Evolutionary conservation across 768 basidiomycete genomes (phyloP).

Genomic region (Trametes elegans): DNA sequence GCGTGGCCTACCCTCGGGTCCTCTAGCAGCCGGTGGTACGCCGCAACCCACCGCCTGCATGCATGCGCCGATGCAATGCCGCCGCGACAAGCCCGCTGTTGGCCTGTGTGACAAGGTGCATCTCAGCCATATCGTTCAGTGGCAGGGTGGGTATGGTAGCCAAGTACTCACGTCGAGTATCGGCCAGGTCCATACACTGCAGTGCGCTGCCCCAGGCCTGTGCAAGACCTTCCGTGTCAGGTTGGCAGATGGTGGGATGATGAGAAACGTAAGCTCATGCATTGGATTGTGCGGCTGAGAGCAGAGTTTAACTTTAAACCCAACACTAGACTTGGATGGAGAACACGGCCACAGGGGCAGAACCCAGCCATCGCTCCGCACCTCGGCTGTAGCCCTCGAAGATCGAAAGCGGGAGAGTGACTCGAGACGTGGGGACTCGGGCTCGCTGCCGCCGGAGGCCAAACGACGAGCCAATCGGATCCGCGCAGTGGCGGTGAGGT

Average conservation of each 20-base stretch:
- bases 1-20: no score
- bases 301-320: not conserved
- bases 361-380: no score
- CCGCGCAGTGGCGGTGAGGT: not conserved
- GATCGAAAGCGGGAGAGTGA: no score
- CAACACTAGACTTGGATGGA: not conserved
- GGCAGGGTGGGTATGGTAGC: not conserved
- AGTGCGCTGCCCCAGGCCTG: not conserved
- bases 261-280: not conserved
- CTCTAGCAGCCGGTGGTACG: no score
- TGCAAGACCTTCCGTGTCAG: slow-evolving; percentile 3
- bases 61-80: no score
- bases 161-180: not conserved
- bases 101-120: not conserved
- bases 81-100: not conserved
- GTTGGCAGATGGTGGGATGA: slow-evolving; percentile 11
- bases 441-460: no score
- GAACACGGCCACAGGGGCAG: no score
- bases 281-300: not conserved
- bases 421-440: no score
- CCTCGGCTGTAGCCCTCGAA: no score
- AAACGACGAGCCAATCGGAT: not conserved
- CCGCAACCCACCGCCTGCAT: no score
- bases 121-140: no score
- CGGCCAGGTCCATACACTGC: not conserved